Percentiles rank a stretch among this genome's conserved stretches.
Conservation (phyloP, 108 stramenopile species). For the Fragilaria crotonensis region DNA sequence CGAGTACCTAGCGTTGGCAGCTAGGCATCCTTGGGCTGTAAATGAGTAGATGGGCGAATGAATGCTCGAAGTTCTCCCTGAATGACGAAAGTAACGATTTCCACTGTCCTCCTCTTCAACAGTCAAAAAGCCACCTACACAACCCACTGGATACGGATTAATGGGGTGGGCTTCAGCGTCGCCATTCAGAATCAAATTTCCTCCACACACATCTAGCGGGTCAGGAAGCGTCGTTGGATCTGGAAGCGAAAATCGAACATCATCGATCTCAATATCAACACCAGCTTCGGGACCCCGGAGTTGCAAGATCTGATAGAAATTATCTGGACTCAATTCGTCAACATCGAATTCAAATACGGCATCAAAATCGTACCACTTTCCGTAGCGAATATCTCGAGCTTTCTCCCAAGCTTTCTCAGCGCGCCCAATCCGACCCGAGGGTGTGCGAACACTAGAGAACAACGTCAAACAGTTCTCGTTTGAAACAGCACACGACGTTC, state of each 20-base stretch:
- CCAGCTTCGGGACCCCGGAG: constrained; percentile 28
- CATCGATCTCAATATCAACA: constrained; percentile 34
- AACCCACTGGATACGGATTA: constrained; percentile 26
- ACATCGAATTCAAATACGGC: constrained; percentile 21
- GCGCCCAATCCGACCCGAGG: constrained; percentile 4
- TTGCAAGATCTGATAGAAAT: constrained; percentile 28
- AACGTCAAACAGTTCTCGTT: constrained; percentile 3
- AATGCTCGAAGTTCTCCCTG: no score
- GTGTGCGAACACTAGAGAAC: not conserved
- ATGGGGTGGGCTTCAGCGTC: constrained; percentile 31
- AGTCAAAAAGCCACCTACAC: not conserved
- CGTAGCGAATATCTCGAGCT: constrained; percentile 17
- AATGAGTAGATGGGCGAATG: not conserved
- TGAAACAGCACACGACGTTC: constrained; percentile 16
- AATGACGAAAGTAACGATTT: constrained; percentile 5
- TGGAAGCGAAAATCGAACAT: constrained; percentile 36
- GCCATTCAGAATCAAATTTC: constrained; percentile 45
- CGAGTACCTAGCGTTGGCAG: not conserved
- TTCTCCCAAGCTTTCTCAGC: not conserved
- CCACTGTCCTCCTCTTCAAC: not conserved
- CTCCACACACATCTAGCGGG: constrained; percentile 21
- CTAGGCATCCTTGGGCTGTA: not conserved
- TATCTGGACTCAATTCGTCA: constrained; percentile 14
- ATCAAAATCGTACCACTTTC: constrained; percentile 37
- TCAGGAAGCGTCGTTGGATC: constrained; percentile 26